Evolutionary conservation across 805 yeast species (phyloP).

Genomic region (Starmera dryadoides): DNA sequence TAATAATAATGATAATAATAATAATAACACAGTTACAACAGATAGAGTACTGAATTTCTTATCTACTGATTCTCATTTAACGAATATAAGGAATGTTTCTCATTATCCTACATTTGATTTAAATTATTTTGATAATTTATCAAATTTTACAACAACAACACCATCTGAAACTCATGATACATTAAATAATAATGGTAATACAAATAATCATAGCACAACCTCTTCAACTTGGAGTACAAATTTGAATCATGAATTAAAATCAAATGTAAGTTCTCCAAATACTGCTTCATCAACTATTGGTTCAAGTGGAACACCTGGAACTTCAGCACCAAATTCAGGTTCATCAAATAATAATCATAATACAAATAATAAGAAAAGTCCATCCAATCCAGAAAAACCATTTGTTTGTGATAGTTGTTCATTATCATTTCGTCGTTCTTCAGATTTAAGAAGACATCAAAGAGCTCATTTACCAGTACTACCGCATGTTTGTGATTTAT

Average conservation of each 20-base stretch:
- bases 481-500: conserved; percentile 66
- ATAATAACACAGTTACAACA: not conserved
- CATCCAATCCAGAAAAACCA: conserved; percentile 25
- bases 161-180: too few species aligned
- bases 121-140: conserved; percentile 22
- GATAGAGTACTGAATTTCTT: conserved; percentile 3
- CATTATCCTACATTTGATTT: conserved; percentile 21
- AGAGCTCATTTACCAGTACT: conserved; percentile 66
- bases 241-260: not conserved
- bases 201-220: too few species aligned
- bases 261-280: conserved; percentile 1
- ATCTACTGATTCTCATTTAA: conserved; percentile 5
- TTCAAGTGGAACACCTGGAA: not conserved
- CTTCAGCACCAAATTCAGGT: not conserved
- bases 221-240: too few species aligned
- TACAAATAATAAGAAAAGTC: not conserved
- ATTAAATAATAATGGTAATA: too few species aligned
- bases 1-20: too few species aligned
- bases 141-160: conserved; percentile 24
- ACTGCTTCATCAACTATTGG: conserved; percentile 2
- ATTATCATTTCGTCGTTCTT: conserved; percentile 57
- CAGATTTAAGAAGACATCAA: conserved; percentile 69
- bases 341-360: not conserved
- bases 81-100: conserved; percentile 4
- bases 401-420: conserved; percentile 55